These are phyloP conservation scores for Lipomyces oligophaga DNA, from an alignment of 805 yeast species.

Conservation along the genomic window DNA sequence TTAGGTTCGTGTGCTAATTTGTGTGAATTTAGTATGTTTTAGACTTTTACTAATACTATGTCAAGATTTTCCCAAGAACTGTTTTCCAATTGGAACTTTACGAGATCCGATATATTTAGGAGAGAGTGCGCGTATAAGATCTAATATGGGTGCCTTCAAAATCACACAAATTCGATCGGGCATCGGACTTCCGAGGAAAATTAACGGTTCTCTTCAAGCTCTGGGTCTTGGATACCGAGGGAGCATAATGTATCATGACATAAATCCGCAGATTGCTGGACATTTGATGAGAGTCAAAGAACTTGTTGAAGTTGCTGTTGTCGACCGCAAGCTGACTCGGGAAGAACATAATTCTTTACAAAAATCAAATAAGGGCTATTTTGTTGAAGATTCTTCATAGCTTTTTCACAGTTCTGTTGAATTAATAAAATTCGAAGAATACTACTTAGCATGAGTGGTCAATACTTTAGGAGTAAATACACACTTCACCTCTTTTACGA, in stretches of 20 bases:
- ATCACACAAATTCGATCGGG: constrained; percentile 76
- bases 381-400: constrained; percentile 45
- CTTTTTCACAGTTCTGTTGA: too few species aligned
- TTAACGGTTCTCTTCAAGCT: constrained; percentile 59
- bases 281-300: constrained; percentile 79
- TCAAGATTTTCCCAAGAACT: too few species aligned
- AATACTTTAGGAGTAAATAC: too few species aligned
- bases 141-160: constrained; percentile 50
- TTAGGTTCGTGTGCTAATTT: too few species aligned
- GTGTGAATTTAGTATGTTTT: too few species aligned
- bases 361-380: constrained; percentile 64
- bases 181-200: constrained; percentile 74
- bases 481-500: too few species aligned
- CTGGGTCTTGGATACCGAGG: constrained; percentile 76
- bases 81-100: too few species aligned
- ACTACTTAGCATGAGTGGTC: too few species aligned
- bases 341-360: constrained; percentile 52
- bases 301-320: constrained; percentile 73
- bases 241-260: constrained; percentile 65
- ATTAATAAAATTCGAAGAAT: too few species aligned
- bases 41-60: too few species aligned
- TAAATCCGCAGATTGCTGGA: constrained; percentile 79
- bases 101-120: too few species aligned
- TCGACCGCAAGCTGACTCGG: constrained; percentile 50
- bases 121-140: too few species aligned